These are phyloP conservation scores for Collybia sp. DNA, from an alignment of 768 basidiomycete species.

Conservation along the genomic window DNA sequence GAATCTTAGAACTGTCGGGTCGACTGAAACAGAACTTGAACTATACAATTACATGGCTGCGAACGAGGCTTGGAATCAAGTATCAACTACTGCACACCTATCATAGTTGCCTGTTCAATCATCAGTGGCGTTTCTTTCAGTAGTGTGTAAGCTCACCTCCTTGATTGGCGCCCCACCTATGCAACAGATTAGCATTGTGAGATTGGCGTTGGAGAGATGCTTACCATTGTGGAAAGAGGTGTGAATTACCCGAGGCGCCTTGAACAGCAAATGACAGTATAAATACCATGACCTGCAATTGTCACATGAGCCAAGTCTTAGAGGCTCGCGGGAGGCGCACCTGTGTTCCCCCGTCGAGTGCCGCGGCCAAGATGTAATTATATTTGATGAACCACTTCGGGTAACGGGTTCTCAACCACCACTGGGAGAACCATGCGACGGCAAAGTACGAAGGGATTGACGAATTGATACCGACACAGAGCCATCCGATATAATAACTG, in stretches of 20 bases:
- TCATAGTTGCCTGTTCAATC: constrained; percentile 28
- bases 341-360: constrained; percentile 31
- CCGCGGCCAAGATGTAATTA: constrained; percentile 36
- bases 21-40: no score
- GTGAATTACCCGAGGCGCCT: constrained; percentile 43
- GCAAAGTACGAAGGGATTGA: constrained; percentile 34
- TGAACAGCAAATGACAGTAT: constrained; percentile 46
- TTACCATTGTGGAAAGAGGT: constrained; percentile 47
- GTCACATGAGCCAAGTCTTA: constrained; percentile 8
- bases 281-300: constrained; percentile 49
- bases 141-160: constrained; percentile 25
- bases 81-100: constrained; percentile 24
- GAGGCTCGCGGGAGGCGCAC: constrained; percentile 5
- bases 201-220: not conserved
- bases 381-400: constrained; percentile 44
- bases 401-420: constrained; percentile 38
- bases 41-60: no score
- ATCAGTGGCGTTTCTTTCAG: not conserved
- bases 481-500: constrained; percentile 44
- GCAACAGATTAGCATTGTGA: not conserved
- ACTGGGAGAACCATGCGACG: constrained; percentile 42
- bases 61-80: constrained; percentile 1
- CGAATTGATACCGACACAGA: constrained; percentile 47
- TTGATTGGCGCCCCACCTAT: constrained; percentile 52
- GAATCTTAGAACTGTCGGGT: no score